Percentiles rank a stretch among this genome's conserved stretches.
These are phyloP conservation scores for Fusarium fujikuroi DNA, from an alignment of 2,329 filamentous ascomycete genomes.

Conservation along the genomic window DNA sequence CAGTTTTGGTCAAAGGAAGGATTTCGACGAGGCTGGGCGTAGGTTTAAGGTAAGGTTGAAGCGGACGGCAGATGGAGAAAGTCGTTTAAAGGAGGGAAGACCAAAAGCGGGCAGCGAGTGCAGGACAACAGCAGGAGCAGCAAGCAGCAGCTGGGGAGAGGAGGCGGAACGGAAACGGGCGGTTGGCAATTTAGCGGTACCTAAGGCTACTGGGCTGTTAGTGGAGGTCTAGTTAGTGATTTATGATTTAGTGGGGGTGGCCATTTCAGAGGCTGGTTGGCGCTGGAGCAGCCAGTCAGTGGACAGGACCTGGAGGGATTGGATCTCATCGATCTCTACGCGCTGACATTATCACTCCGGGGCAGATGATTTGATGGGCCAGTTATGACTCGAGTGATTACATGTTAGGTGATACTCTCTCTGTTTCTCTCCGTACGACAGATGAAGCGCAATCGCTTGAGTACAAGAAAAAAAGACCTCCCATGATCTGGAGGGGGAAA, in stretches of 20 bases:
- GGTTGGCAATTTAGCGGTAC: conserved; percentile 29
- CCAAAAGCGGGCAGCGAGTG: neutral
- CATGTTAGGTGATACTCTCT: neutral
- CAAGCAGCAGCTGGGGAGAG: conserved; percentile 5
- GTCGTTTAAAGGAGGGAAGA: conserved; percentile 38
- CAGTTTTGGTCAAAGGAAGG: conserved; percentile 18
- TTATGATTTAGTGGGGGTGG: conserved; percentile 12
- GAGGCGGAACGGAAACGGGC: conserved; percentile 27
- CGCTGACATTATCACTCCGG: conserved; percentile 6
- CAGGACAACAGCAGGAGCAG: neutral
- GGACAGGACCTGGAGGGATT: neutral
- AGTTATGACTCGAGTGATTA: neutral
- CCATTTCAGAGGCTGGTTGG: conserved; percentile 26
- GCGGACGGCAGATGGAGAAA: conserved; percentile 32
- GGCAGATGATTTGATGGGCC: neutral
- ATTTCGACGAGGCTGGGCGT: conserved; percentile 34
- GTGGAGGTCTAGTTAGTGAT: neutral
- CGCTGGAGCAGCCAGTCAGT: conserved; percentile 19
- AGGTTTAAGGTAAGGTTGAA: conserved; percentile 29
- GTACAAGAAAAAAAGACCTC: neutral
- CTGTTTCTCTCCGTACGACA: neutral
- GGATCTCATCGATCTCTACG: conserved; percentile 3
- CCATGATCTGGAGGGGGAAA: conserved; percentile 13
- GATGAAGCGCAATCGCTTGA: neutral
- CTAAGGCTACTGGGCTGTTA: neutral